Base-by-base conservation (phyloP, 352 stramenopile genomes). In the Globisporangium splendens region DNA sequence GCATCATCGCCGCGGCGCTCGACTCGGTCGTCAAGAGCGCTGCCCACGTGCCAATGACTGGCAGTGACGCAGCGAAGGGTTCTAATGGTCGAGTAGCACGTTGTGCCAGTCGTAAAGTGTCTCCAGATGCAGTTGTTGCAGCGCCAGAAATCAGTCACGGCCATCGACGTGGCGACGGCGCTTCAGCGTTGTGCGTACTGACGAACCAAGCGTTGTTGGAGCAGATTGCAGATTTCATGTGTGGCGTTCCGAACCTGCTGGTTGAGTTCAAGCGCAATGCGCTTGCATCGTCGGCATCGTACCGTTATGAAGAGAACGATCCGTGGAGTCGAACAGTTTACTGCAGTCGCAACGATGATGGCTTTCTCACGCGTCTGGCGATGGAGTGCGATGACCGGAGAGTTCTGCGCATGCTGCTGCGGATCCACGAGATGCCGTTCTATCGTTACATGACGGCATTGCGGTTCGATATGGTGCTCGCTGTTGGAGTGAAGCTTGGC, bases 141-240 rank as follows among this genome's bases (percentile, higher is more conserved):
- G 0, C 28, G 28, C 28, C 28, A 35, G 28, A 35, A 11, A 8
- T 1, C 28, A 11, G 3, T 3, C 3, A 11, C 2, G 28, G 7
- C 28, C 28, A 8, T 3, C 28, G 28, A 35, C 10, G 28, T 35
- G 7, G 7, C 28, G 3, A 35, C 10, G 28, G 28, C 4, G 49
- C 13, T 11, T 54, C 49, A 8, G 49, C 49, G 18, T 17, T 54
- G 49, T 18, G 10, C 5, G 49, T 54, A n/a, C 18, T 54, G n/a
- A 35, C 35, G 31, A 46, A 31, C 13, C 31, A 20, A 1, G 49
- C 22, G 31, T 17, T 54, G 49, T 31, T 54, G 24, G 49, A 46
- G 4, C 49, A 54, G 31, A 54, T 54, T 17, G 33, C 49, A 8
- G 49, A 44, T 14, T 54, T 33, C 31, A 54, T 54, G 49, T 35